These are phyloP conservation scores for Phytopythium helicoides DNA, from an alignment of 352 stramenopile genomes.

Conservation along the genomic window DNA sequence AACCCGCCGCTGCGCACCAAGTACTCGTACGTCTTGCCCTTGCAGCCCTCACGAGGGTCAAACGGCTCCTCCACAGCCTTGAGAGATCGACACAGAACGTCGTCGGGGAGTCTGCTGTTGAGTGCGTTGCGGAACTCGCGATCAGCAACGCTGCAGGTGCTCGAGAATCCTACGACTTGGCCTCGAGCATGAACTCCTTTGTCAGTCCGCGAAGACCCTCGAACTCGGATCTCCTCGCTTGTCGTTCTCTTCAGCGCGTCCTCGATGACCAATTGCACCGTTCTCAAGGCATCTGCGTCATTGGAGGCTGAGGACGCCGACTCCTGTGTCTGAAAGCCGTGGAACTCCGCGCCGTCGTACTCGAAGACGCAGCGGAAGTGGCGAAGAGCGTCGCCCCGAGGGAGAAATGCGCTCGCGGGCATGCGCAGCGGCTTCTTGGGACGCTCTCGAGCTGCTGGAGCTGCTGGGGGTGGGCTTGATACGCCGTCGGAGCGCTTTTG, in stretches of 20 bases:
- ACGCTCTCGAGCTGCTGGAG: no score
- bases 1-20: slow-evolving; percentile 42
- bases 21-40: slow-evolving; percentile 70
- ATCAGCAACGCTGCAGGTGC: slow-evolving; percentile 49
- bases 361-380: slow-evolving; percentile 44
- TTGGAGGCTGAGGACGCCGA: neutral
- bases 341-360: slow-evolving; percentile 80
- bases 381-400: slow-evolving; percentile 17
- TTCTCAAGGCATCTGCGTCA: slow-evolving; percentile 36
- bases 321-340: slow-evolving; percentile 84
- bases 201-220: slow-evolving; percentile 91
- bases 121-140: slow-evolving; percentile 54
- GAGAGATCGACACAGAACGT: slow-evolving; percentile 49
- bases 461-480: no score
- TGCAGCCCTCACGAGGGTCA: slow-evolving; percentile 50
- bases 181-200: slow-evolving; percentile 89
- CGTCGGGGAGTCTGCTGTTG: slow-evolving; percentile 68
- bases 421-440: slow-evolving; percentile 27
- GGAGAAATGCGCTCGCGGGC: slow-evolving; percentile 43
- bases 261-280: slow-evolving; percentile 74
- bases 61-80: slow-evolving; percentile 27
- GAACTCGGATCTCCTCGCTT: slow-evolving; percentile 67
- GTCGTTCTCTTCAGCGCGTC: slow-evolving; percentile 68
- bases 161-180: slow-evolving; percentile 90
- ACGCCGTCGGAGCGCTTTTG: no score